Percentiles rank a stretch among this genome's conserved stretches.
phyloP scores from a whole-genome alignment of 2,329 filamentous ascomycete species.

The Trichoderma sp. region DNA sequence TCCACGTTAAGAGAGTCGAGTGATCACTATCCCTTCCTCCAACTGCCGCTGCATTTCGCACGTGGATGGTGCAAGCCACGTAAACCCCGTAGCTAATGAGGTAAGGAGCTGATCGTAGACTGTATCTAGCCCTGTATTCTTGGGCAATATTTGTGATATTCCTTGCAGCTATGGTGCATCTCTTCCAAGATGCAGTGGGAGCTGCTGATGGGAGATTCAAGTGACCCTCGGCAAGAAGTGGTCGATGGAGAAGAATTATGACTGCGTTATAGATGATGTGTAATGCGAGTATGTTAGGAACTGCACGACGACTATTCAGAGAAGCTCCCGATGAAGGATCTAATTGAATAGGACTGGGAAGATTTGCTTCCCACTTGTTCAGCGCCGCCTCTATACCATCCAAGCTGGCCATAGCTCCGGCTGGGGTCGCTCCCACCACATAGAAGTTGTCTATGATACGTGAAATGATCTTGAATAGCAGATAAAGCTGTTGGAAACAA shows the following conservation, averaged over 20 bases:
- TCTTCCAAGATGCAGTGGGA: constrained; percentile 25
- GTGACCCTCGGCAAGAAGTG: not conserved
- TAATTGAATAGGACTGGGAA: not conserved
- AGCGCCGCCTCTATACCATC: not conserved
- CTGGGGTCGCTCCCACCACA: not conserved
- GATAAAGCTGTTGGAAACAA: not conserved
- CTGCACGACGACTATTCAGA: not conserved
- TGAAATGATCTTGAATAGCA: not conserved
- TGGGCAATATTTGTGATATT: constrained; percentile 34
- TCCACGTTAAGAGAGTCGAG: not conserved
- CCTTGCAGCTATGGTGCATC: constrained; percentile 33
- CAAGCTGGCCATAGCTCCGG: not conserved
- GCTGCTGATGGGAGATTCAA: not conserved
- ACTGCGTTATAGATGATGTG: not conserved
- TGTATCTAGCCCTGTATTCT: constrained; percentile 33
- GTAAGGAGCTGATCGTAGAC: constrained; percentile 35
- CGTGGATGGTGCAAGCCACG: constrained; percentile 41
- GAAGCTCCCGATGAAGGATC: not conserved
- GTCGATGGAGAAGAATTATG: not conserved
- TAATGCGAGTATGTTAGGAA: not conserved
- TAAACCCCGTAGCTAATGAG: constrained; percentile 38
- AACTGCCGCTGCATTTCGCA: constrained; percentile 31
- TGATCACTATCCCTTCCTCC: not conserved
- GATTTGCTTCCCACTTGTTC: not conserved
- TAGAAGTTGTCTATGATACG: not conserved